Evolutionary conservation across 352 stramenopile species (phyloP).

Genomic region (Phytophthora pluvialis): DNA sequence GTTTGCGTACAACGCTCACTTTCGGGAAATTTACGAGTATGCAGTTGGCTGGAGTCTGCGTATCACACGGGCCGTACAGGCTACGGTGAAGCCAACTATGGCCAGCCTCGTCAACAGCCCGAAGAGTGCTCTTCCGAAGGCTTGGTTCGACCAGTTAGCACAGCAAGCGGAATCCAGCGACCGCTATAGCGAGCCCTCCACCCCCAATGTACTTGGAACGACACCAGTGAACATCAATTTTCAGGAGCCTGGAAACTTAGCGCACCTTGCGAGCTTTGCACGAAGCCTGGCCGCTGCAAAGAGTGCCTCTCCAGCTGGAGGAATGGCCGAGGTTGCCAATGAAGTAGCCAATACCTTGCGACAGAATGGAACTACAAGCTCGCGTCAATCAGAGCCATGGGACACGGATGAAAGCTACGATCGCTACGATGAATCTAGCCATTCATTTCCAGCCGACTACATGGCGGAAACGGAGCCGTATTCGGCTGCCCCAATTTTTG

Average conservation of each 20-base stretch:
- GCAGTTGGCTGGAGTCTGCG: slow-evolving; percentile 78
- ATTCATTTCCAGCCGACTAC: slow-evolving; percentile 69
- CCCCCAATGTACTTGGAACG: slow-evolving; percentile 30
- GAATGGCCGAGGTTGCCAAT: slow-evolving; percentile 62
- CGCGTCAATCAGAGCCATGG: slow-evolving; percentile 64
- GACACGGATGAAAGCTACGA: slow-evolving; percentile 74
- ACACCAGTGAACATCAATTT: slow-evolving; percentile 45
- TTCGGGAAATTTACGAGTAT: slow-evolving; percentile 85
- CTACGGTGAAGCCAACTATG: slow-evolving; percentile 78
- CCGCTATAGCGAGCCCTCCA: slow-evolving; percentile 48
- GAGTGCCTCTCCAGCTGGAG: slow-evolving; percentile 24
- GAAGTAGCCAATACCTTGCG: slow-evolving; percentile 81
- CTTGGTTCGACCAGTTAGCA: slow-evolving; percentile 82
- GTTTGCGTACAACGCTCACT: slow-evolving; percentile 82
- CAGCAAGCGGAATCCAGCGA: slow-evolving; percentile 53
- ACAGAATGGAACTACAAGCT: slow-evolving; percentile 33
- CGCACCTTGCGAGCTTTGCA: slow-evolving; percentile 75
- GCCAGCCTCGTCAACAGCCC: slow-evolving; percentile 70
- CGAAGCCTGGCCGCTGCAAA: slow-evolving; percentile 55
- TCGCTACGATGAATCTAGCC: slow-evolving; percentile 62
- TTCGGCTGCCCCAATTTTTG: slow-evolving; percentile 17
- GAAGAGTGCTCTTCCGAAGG: slow-evolving; percentile 71
- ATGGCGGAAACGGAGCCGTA: slow-evolving; percentile 39
- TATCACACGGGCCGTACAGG: slow-evolving; percentile 79
- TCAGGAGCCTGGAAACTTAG: slow-evolving; percentile 72